Conservation (phyloP, 2,329 filamentous ascomycete species). For the Penicillium sp. region DNA sequence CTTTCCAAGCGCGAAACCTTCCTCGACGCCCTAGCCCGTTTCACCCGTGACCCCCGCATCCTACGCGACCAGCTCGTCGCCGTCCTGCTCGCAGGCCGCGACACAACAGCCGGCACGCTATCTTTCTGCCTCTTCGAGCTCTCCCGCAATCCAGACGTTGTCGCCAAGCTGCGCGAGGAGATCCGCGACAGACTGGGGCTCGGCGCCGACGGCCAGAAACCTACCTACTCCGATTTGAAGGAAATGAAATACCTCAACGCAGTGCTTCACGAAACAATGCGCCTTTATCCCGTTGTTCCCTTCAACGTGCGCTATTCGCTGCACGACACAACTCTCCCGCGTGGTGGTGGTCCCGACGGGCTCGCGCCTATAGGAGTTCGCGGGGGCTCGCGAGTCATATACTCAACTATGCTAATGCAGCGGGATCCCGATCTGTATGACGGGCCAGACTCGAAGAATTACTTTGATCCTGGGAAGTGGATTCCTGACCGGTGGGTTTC, state of each 20-base stretch:
- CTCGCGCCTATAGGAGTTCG: constrained; percentile 47
- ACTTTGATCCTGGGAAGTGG: constrained; percentile 46
- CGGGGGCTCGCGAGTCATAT: constrained; percentile 50
- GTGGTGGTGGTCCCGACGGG: constrained; percentile 56
- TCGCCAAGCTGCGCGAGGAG: constrained; percentile 69
- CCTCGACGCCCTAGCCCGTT: constrained; percentile 77
- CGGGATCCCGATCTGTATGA: constrained; percentile 52
- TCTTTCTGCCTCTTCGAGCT: constrained; percentile 84
- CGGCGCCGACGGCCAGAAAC: constrained; percentile 48
- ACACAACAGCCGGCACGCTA: constrained; percentile 81
- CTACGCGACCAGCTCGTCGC: constrained; percentile 83
- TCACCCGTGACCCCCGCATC: constrained; percentile 64
- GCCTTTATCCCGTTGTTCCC: constrained; percentile 74
- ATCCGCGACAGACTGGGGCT: constrained; percentile 67
- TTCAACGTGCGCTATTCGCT: constrained; percentile 74
- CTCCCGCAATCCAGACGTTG: constrained; percentile 64
- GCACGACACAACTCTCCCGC: constrained; percentile 71
- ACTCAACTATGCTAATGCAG: constrained; percentile 55
- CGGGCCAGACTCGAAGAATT: constrained; percentile 35
- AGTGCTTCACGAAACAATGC: constrained; percentile 73
- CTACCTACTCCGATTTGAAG: constrained; percentile 78
- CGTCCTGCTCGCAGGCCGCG: constrained; percentile 75
- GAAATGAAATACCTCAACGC: constrained; percentile 76
- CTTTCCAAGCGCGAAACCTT: constrained; percentile 74
- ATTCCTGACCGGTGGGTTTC: constrained; percentile 53